phyloP scores from a whole-genome alignment of 176 grass and related monocot species.

The Thinopyrum elongatum region DNA sequence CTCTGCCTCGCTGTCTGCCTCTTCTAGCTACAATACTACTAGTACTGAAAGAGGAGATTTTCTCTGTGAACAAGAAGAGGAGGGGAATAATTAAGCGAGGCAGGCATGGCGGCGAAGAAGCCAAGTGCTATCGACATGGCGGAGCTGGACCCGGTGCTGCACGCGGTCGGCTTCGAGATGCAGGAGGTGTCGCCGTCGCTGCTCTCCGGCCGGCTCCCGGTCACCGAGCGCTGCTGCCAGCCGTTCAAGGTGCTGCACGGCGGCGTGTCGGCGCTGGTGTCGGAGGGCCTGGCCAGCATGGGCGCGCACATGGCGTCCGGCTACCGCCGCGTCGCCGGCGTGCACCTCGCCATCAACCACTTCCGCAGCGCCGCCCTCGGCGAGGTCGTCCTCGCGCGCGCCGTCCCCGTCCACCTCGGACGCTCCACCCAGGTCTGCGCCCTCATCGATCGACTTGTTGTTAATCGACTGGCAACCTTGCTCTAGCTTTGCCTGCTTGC shows the following conservation, averaged over 20 bases:
- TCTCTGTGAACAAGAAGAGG: not conserved
- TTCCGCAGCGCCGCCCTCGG: conserved; percentile 60
- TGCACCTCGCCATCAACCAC: conserved; percentile 85
- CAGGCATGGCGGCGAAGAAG: not conserved
- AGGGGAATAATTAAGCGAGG: not conserved
- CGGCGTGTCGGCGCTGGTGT: conserved; percentile 64
- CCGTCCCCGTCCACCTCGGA: conserved; percentile 52
- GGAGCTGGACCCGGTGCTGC: conserved; percentile 56
- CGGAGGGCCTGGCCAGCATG: conserved; percentile 78
- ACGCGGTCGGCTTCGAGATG: conserved; percentile 65
- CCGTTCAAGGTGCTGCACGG: conserved; percentile 88
- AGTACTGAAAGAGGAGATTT: too few relatives aligned
- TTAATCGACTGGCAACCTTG: too few relatives aligned
- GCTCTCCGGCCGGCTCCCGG: conserved; percentile 45
- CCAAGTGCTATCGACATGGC: conserved; percentile 21
- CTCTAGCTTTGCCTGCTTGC: not conserved
- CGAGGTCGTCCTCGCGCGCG: conserved; percentile 62
- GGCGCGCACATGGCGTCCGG: conserved; percentile 83
- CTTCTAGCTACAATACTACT: too few relatives aligned
- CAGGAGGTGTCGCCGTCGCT: conserved; percentile 40
- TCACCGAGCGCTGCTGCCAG: conserved; percentile 64
- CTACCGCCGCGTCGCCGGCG: conserved; percentile 58
- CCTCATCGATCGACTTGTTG: not conserved
- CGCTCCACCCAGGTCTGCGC: conserved; percentile 53
- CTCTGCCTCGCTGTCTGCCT: not conserved